phyloP scores from a whole-genome alignment of 2,329 filamentous ascomycete species.

The Epichloe typhina region DNA sequence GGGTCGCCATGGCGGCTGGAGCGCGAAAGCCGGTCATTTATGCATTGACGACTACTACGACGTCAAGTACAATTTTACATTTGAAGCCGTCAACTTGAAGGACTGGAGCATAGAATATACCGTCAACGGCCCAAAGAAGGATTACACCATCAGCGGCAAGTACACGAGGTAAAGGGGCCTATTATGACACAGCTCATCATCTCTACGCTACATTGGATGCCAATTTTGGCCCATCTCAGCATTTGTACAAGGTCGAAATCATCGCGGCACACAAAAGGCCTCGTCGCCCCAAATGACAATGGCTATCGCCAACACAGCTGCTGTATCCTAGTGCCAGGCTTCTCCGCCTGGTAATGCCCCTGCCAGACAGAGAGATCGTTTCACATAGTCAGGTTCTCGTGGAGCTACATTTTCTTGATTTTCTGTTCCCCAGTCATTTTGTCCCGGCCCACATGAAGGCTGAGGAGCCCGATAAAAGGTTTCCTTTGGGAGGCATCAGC shows the following conservation, averaged over 20 bases:
- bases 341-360: background rate
- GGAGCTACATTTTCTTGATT: background rate
- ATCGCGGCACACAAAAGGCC: background rate
- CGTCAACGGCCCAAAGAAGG: slow-evolving; percentile 60
- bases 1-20: slow-evolving; percentile 35
- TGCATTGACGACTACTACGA: slow-evolving; percentile 62
- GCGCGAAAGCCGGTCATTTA: slow-evolving; percentile 53
- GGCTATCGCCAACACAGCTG: background rate
- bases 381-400: background rate
- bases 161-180: slow-evolving; percentile 28
- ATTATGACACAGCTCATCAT: background rate
- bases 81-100: slow-evolving; percentile 41
- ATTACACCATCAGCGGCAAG: slow-evolving; percentile 47
- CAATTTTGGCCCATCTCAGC: too few species aligned
- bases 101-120: slow-evolving; percentile 50
- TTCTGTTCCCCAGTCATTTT: too few species aligned
- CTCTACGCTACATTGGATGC: background rate
- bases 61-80: slow-evolving; percentile 54
- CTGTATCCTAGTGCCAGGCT: background rate
- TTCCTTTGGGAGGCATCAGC: background rate
- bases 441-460: too few species aligned
- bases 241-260: too few species aligned
- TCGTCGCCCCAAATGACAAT: background rate
- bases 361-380: background rate
- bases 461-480: background rate